Evolutionary conservation across 192 early-diverging fungal species (phyloP).

Genomic region (Backusella psychrophila): DNA sequence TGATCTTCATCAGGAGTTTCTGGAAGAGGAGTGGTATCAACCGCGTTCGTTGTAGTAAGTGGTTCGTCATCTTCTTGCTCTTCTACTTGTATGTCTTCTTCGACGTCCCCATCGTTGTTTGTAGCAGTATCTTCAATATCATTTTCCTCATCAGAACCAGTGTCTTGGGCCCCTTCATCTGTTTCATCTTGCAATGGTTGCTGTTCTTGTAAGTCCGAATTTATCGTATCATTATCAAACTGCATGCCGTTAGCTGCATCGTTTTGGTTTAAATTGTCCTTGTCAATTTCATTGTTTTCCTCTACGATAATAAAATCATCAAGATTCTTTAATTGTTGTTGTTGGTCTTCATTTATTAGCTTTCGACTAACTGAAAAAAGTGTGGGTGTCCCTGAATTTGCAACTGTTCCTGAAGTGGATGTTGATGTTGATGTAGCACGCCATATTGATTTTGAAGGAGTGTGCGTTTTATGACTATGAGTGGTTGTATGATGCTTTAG

Average conservation of each 20-base stretch:
- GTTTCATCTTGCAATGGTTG: background rate
- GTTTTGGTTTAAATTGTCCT: background rate
- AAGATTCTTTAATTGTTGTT: background rate
- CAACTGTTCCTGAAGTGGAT: background rate
- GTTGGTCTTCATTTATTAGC: background rate
- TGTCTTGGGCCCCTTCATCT: background rate
- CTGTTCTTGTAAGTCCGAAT: background rate
- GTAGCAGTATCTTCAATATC: background rate
- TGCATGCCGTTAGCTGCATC: background rate
- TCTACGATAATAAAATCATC: background rate
- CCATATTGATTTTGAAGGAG: background rate
- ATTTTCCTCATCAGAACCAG: background rate
- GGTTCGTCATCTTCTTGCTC: background rate
- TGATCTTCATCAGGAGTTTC: background rate
- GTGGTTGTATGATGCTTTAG: background rate
- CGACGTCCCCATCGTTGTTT: background rate
- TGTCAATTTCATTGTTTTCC: slow-evolving; percentile 5
- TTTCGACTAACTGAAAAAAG: background rate
- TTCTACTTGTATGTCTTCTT: background rate
- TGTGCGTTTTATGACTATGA: background rate
- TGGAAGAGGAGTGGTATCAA: background rate
- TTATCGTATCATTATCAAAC: background rate
- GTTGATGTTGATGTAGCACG: background rate
- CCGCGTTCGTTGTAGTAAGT: background rate
- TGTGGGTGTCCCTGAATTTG: background rate